Percentiles rank a stretch among this genome's conserved stretches.
Conservation (phyloP, 108 stramenopile species). For the Cylindrotheca fusiformis region DNA sequence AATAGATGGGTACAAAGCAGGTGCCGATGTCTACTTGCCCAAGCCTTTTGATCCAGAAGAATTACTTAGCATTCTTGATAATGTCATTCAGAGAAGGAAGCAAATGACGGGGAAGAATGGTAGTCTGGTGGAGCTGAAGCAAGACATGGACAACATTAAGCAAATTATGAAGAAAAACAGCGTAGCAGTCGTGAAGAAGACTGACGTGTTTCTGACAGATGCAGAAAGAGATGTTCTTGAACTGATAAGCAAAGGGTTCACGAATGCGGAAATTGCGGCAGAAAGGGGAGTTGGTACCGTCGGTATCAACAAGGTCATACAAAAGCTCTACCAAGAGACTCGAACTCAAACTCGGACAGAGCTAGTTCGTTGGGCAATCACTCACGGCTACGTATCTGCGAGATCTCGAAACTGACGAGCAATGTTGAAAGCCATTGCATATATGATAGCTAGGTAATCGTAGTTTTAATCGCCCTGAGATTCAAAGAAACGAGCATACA, state of each 20-base stretch:
- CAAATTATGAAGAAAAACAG: constrained; percentile 33
- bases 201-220: constrained; percentile 42
- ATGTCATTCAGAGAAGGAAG: constrained; percentile 40
- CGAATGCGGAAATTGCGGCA: constrained; percentile 47
- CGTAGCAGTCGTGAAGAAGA: constrained; percentile 22
- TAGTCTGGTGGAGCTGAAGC: constrained; percentile 26
- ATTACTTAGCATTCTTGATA: constrained; percentile 78
- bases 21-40: constrained; percentile 78
- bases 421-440: too few relatives aligned
- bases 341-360: constrained; percentile 47
- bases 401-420: too few relatives aligned
- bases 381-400: constrained; percentile 38
- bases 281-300: constrained; percentile 12
- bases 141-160: constrained; percentile 42
- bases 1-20: constrained; percentile 75
- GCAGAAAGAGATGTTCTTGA: constrained; percentile 43
- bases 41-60: constrained; percentile 91
- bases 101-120: constrained; percentile 30
- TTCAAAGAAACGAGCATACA: constrained; percentile 13
- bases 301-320: constrained; percentile 23
- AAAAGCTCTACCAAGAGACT: constrained; percentile 35
- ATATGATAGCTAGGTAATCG: too few relatives aligned
- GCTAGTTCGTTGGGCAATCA: constrained; percentile 59
- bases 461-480: too few relatives aligned
- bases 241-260: constrained; percentile 41